Evolutionary conservation across 2,329 filamentous ascomycete species (phyloP), one percentile per base, ranked within the genome.

Genomic region (Esteya vermicola): DNA sequence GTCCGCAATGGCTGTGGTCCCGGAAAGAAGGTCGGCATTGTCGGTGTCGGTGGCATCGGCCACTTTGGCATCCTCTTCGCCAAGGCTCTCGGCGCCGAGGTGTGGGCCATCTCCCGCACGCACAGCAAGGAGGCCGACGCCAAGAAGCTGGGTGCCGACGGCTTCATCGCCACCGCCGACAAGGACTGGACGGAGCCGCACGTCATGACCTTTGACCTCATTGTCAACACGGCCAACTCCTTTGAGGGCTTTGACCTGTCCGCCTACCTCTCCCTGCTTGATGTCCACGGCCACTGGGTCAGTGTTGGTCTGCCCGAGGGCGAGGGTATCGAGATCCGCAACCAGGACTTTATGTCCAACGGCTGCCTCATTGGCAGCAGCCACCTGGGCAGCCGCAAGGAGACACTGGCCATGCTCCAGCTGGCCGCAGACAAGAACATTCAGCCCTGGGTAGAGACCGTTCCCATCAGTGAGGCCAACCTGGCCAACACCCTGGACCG

Each of bases 231-330:
- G 8, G 79, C 82, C 50, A 82, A 75, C 53, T 75, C 70, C 27
- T 78, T 73, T 38, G 72, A 77, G 38, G 69, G 67, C 36, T 84
- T 85, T 60, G 73, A 84, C 53, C 63, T 85, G 25, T 59, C 61
- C 39, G 70, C 78, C 47, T 93, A 91, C 64, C 73, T 93, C 52
- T 74, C 72, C 45, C 72, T 86, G 51, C 71, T 93, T 56, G 85
- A 89, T 60, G 78, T 89, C 42, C 82, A 86, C 62, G 83, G 81
- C 43, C 72, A 70, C 54, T 91, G 82, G 75, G 74, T 89, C 57
- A 82, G 72, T 52, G 81, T 89, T 40, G 84, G 83, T 32, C 67
- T 91, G 53, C 84, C 84, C 4, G 82, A 86, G 55, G 80, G 84
- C 45, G 75, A 79, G 33, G 75, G 84, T 10, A 75, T 83, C 42